Percentiles rank a stretch among this genome's conserved stretches.
These are phyloP conservation scores for Acacia confusa DNA, from an alignment of 306 rosid genomes.

Conservation along the genomic window DNA sequence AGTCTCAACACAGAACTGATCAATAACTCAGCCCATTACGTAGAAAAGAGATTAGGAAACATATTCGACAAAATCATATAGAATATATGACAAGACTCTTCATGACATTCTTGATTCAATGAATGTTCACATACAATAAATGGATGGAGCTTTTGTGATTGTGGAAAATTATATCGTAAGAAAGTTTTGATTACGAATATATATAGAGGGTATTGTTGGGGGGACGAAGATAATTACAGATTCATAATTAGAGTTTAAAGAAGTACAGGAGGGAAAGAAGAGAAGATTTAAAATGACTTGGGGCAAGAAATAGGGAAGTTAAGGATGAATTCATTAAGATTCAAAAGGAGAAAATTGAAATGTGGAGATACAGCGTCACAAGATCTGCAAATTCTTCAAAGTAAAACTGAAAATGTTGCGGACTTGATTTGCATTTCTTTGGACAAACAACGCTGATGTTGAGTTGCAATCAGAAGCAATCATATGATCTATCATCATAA, in stretches of 20 bases:
- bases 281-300: slow-evolving; percentile 52
- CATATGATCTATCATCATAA: too few species aligned
- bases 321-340: slow-evolving; percentile 58
- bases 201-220: slow-evolving; percentile 57
- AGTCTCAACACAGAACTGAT: too few species aligned
- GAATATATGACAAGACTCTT: background rate
- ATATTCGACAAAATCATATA: too few species aligned
- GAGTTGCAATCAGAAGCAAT: too few species aligned
- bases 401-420: slow-evolving; percentile 41
- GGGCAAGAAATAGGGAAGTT: slow-evolving; percentile 56
- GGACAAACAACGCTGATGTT: slow-evolving; percentile 54
- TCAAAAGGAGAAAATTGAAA: slow-evolving; percentile 57
- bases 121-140: slow-evolving; percentile 37
- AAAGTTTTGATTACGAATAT: slow-evolving; percentile 54
- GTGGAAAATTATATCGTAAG: slow-evolving; percentile 47
- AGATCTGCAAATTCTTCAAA: too few species aligned
- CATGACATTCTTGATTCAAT: slow-evolving; percentile 20
- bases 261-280: slow-evolving; percentile 65
- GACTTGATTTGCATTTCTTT: slow-evolving; percentile 66
- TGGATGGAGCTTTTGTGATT: slow-evolving; percentile 47
- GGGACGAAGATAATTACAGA: slow-evolving; percentile 56
- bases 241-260: slow-evolving; percentile 56
- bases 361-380: slow-evolving; percentile 44
- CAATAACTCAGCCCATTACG: too few species aligned
- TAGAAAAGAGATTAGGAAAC: too few species aligned